Conservation (phyloP, 768 basidiomycete genomes). For the Fistulinella prunicolor region DNA sequence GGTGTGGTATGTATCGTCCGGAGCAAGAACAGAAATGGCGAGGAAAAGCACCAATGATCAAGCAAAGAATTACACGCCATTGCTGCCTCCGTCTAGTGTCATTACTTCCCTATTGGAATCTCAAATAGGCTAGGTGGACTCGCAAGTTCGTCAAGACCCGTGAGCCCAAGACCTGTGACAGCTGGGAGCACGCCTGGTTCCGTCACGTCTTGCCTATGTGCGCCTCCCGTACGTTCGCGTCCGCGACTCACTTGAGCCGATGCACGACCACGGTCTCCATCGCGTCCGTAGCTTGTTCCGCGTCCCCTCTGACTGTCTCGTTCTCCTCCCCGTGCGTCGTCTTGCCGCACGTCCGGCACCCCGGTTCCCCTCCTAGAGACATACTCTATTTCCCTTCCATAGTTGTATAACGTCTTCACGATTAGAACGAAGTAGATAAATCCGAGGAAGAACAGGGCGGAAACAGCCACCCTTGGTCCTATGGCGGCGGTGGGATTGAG, state of each 20-base stretch:
- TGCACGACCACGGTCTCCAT: background rate
- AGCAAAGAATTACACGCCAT: background rate
- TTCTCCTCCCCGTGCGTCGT: background rate
- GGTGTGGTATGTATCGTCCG: too few relatives aligned
- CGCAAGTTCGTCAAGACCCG: slow-evolving; percentile 17
- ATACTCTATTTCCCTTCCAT: slow-evolving; percentile 35
- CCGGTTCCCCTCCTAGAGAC: background rate
- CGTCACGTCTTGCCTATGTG: slow-evolving; percentile 1
- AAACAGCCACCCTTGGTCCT: slow-evolving; percentile 54
- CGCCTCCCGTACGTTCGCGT: slow-evolving; percentile 8
- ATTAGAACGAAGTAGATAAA: slow-evolving; percentile 61
- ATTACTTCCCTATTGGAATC: slow-evolving; percentile 10
- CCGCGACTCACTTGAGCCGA: slow-evolving; percentile 13
- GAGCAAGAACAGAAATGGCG: background rate
- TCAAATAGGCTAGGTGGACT: slow-evolving; percentile 14
- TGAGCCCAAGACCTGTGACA: slow-evolving; percentile 29
- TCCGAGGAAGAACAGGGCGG: slow-evolving; percentile 53
- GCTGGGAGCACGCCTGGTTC: slow-evolving; percentile 22
- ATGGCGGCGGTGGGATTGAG: slow-evolving; percentile 41
- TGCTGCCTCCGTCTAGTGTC: background rate
- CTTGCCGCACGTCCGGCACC: background rate
- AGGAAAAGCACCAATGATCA: too few relatives aligned
- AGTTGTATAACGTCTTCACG: slow-evolving; percentile 57
- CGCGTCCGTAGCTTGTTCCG: background rate
- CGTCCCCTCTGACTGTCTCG: slow-evolving; percentile 5